A percentile compares a stretch with the other conserved stretches of the same genome.
These are phyloP conservation scores for Orbilia brochopaga DNA, from an alignment of 2,329 filamentous ascomycete genomes.

Conservation along the genomic window DNA sequence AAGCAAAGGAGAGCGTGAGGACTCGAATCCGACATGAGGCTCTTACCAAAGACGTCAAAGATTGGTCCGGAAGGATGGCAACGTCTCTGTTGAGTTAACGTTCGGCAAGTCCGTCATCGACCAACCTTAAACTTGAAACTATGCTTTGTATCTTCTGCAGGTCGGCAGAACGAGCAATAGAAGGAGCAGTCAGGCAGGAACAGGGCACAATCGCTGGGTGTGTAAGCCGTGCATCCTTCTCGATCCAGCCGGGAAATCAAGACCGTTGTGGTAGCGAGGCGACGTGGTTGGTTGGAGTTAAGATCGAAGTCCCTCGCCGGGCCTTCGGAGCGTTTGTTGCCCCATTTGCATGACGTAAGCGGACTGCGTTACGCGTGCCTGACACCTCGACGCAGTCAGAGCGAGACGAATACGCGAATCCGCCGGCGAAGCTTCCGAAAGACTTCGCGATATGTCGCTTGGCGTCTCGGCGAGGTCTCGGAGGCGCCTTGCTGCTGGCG, in stretches of 20 bases:
- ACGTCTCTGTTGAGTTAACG: neutral
- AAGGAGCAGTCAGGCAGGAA: neutral
- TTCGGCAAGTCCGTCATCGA: neutral
- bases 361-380: neutral
- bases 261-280: conserved; percentile 1
- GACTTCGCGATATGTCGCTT: neutral
- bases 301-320: conserved; percentile 7
- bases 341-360: conserved; percentile 12
- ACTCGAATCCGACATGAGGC: conserved; percentile 1
- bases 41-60: neutral
- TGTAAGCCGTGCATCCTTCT: neutral
- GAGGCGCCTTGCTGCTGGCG: neutral
- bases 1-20: neutral
- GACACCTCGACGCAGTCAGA: neutral
- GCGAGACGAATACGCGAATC: neutral
- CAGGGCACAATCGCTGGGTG: neutral
- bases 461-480: neutral
- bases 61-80: neutral
- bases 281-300: conserved; percentile 21
- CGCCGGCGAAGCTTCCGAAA: neutral
- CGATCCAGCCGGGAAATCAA: neutral
- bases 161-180: no score
- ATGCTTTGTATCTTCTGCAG: neutral
- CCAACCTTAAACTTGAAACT: neutral
- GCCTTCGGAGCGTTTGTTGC: conserved; percentile 28